Percentiles rank a stretch among this genome's conserved stretches.
phyloP scores from a whole-genome alignment of 345 rosid species.

The Stellera chamaejasme region DNA sequence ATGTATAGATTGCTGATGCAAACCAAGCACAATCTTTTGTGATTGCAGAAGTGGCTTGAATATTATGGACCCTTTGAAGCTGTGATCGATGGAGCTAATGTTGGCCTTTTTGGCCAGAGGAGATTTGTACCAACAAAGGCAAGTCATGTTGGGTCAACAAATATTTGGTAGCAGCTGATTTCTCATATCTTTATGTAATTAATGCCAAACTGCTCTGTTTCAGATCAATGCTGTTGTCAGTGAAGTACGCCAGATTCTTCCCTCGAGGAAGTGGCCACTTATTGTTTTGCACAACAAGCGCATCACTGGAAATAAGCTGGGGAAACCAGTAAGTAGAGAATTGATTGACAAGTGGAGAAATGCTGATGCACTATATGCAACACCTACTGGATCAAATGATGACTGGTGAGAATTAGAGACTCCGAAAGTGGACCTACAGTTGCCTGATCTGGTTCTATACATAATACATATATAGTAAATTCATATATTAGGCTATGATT shows the following conservation, averaged over 20 bases:
- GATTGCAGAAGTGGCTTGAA: constrained; percentile 63
- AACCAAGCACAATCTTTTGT: neutral
- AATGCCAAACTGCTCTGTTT: constrained; percentile 1
- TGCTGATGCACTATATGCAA: constrained; percentile 54
- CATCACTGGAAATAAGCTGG: constrained; percentile 35
- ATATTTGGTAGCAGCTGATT: too few species aligned
- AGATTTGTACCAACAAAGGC: constrained; percentile 52
- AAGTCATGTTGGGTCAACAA: constrained; percentile 11
- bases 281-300: constrained; percentile 57
- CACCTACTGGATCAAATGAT: constrained; percentile 71
- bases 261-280: constrained; percentile 61
- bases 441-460: constrained; percentile 2
- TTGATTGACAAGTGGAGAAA: constrained; percentile 53
- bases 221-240: constrained; percentile 54
- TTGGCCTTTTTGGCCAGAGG: constrained; percentile 42
- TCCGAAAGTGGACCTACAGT: neutral
- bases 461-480: constrained; percentile 6
- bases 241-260: constrained; percentile 48
- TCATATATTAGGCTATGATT: neutral
- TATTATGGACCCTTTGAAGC: constrained; percentile 69
- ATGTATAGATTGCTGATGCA: constrained; percentile 4
- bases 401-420: constrained; percentile 46
- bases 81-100: constrained; percentile 63
- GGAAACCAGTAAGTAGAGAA: constrained; percentile 28
- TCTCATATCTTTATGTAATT: too few species aligned